These are phyloP conservation scores for Harringtonia aguacate DNA, from an alignment of 2,329 filamentous ascomycete species.

Conservation along the genomic window DNA sequence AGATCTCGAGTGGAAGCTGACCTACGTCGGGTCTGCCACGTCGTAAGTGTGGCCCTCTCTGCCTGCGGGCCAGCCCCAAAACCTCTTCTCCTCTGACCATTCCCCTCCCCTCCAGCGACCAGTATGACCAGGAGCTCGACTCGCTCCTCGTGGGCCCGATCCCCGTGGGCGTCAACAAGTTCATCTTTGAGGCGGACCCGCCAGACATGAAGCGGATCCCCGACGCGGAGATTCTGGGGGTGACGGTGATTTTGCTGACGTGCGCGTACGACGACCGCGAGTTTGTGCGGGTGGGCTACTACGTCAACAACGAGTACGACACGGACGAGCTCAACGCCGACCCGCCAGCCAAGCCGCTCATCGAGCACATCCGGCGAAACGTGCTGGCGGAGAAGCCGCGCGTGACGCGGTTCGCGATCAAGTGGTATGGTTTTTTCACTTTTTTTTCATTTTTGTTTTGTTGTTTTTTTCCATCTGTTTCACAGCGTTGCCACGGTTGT, in stretches of 20 bases:
- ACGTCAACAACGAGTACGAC: constrained; percentile 99
- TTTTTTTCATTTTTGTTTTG: neutral
- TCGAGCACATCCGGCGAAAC: constrained; percentile 86
- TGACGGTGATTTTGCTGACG: constrained; percentile 92
- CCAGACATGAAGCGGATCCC: constrained; percentile 87
- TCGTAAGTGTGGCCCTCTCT: constrained; percentile 51
- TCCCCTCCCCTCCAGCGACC: constrained; percentile 49
- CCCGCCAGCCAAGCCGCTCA: constrained; percentile 81
- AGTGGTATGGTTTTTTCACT: constrained; percentile 61
- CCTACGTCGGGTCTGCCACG: constrained; percentile 95
- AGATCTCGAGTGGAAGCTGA: constrained; percentile 99
- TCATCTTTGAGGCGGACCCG: constrained; percentile 90
- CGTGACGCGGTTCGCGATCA: constrained; percentile 95
- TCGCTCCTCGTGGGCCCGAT: constrained; percentile 95
- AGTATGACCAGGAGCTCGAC: constrained; percentile 97
- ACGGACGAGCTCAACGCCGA: constrained; percentile 81
- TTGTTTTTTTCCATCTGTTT: neutral
- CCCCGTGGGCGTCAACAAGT: constrained; percentile 96
- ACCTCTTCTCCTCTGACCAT: neutral
- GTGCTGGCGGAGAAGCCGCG: constrained; percentile 94
- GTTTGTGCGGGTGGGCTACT: constrained; percentile 97
- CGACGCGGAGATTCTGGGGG: constrained; percentile 87
- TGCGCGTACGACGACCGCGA: constrained; percentile 95
- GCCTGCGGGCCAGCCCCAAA: constrained; percentile 5
- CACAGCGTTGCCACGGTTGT: no score